Conservation (phyloP, 371 early-diverging fungal species). For the Mucor velutinosus region DNA sequence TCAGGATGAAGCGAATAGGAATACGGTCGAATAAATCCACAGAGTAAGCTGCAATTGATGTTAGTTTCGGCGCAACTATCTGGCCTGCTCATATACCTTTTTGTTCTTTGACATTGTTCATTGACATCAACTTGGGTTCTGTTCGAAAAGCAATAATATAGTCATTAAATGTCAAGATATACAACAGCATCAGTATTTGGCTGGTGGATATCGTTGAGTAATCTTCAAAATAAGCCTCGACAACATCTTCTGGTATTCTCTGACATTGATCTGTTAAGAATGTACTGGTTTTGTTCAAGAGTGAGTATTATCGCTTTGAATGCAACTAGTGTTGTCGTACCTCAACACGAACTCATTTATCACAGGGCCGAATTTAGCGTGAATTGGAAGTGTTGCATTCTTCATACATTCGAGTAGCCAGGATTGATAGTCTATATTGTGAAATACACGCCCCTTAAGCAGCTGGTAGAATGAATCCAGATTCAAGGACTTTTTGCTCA, state of each 20-base stretch:
- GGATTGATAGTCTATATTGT: conserved; percentile 34
- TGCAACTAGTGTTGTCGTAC: conserved; percentile 7
- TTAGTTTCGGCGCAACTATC: background rate
- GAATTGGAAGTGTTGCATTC: conserved; percentile 40
- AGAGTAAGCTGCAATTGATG: conserved; percentile 35
- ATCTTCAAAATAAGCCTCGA: conserved; percentile 30
- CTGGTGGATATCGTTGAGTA: conserved; percentile 29
- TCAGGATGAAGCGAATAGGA: conserved; percentile 46
- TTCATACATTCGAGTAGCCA: conserved; percentile 42
- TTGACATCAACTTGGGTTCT: conserved; percentile 29
- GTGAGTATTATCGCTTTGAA: background rate
- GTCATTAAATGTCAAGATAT: conserved; percentile 46
- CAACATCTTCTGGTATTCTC: conserved; percentile 34
- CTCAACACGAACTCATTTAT: conserved; percentile 45
- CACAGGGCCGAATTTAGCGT: conserved; percentile 33
- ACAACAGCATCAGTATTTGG: conserved; percentile 44
- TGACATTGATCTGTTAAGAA: conserved; percentile 32
- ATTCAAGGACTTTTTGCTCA: conserved; percentile 20
- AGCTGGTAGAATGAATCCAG: conserved; percentile 46
- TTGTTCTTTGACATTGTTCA: conserved; percentile 16
- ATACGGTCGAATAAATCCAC: conserved; percentile 32
- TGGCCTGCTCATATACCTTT: conserved; percentile 17
- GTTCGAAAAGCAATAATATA: conserved; percentile 38
- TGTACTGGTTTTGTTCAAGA: conserved; percentile 9
- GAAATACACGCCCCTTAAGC: conserved; percentile 33